phyloP scores from a whole-genome alignment of 257 asterid species.

The Solanum bulbocastanum region DNA sequence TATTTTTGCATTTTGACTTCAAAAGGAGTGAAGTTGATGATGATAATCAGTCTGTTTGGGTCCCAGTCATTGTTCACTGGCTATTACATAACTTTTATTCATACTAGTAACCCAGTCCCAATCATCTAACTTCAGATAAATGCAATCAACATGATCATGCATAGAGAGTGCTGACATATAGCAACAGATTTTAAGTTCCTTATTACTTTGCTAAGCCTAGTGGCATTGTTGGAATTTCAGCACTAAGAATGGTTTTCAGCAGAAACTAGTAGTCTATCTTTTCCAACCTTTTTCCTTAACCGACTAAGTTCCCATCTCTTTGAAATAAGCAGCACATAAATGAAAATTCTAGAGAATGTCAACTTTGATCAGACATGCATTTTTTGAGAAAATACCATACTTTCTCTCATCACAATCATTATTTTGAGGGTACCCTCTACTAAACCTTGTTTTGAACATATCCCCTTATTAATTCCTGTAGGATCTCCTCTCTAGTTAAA shows the following conservation, averaged over 20 bases:
- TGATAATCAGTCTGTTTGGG: not conserved
- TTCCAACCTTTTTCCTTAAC: not conserved
- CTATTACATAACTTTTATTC: not conserved
- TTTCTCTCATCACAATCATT: not conserved
- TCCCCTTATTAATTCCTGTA: not conserved
- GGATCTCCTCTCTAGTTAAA: not conserved
- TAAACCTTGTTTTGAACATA: not conserved
- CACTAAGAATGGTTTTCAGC: not conserved
- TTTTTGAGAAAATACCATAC: not conserved
- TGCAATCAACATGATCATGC: not conserved
- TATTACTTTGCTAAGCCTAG: not conserved
- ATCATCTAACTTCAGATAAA: not conserved
- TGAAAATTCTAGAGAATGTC: not conserved
- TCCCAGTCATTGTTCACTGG: not conserved
- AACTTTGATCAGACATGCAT: not conserved
- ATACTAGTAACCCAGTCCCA: not conserved
- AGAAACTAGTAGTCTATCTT: not conserved
- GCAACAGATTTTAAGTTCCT: not conserved
- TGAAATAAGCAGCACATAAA: not conserved
- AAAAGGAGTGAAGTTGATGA: not conserved
- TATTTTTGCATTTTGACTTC: not conserved
- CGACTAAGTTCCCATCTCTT: not conserved
- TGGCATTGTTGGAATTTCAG: not conserved
- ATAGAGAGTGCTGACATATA: not conserved
- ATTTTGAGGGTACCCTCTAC: not conserved